Base-by-base conservation (phyloP, 2,329 filamentous ascomycete genomes). In the Raffaelea deltoideospora region DNA sequence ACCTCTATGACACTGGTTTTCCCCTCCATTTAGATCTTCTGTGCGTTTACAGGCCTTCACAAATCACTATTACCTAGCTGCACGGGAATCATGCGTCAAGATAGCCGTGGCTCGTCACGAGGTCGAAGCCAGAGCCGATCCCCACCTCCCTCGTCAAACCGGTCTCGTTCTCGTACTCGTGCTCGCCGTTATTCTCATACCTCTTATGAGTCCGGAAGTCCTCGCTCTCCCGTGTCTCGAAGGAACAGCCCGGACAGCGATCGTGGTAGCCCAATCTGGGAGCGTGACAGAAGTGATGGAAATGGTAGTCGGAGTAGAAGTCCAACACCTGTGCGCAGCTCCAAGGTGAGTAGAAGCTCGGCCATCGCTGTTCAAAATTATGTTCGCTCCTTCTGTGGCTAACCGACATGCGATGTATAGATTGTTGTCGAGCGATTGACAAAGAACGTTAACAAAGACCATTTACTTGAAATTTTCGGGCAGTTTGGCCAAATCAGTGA, bases 361-460 rank as follows among this genome's bases (percentile, higher is more conserved):
- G 32, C 28, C 17, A 26, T 19, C 15, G 4, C 18, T 23, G 19
- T 29, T 23, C 18, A 34, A 18, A n/a, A n/a, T n/a, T n/a, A n/a
- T n/a, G n/a, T n/a, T n/a, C n/a, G n/a, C n/a, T n/a, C n/a, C n/a
- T n/a, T n/a, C 27, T 21, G 23, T 31, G 33, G 33, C 24, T 30
- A 30, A 30, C n/a, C 7, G 28, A 18, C 20, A 6, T 19, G 24
- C 31, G 34, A 15, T 15, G 8, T 23, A 3, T 49, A 95, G 83
- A 87, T 98, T 53, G 85, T 98, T 15, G 81, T 98, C 33, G 90
- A 98, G 58, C 87, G 92, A 44, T 67, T 98, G 51, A 93, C 88
- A 4, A 94, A 92, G 57, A 96, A 94, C 51, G 79, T 98, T 48
- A 92, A 83, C 40, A 83, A 88, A 54, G 72, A 72, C 15, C 90